phyloP scores from a whole-genome alignment of 1,139 yeast species.

The Kodamaea ohmeri region DNA sequence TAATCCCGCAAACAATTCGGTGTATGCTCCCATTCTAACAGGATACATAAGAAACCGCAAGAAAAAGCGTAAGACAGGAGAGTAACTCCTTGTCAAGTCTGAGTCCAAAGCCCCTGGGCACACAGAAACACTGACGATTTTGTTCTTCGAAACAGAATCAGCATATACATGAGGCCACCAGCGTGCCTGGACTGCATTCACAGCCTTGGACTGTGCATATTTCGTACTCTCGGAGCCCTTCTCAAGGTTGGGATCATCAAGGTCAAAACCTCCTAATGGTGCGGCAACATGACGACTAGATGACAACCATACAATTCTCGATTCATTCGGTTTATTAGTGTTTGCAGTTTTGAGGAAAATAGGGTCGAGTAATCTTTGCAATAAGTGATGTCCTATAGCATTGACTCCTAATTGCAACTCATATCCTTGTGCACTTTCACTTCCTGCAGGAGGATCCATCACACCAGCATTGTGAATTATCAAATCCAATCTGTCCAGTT shows the following conservation, averaged over 20 bases:
- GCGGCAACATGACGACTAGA: constrained; percentile 39
- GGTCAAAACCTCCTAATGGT: constrained; percentile 40
- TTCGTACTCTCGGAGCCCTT: constrained; percentile 13
- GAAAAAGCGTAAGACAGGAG: background rate
- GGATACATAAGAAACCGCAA: constrained; percentile 6
- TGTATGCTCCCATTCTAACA: constrained; percentile 20
- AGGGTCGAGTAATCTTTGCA: constrained; percentile 46
- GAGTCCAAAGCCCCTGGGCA: constrained; percentile 49
- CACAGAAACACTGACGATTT: constrained; percentile 35
- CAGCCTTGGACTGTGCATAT: constrained; percentile 52
- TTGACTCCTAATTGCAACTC: constrained; percentile 51
- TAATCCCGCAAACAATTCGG: constrained; percentile 24
- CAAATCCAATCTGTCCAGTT: constrained; percentile 32
- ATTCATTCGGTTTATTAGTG: constrained; percentile 10
- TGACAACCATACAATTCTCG: constrained; percentile 48
- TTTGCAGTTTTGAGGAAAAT: constrained; percentile 33
- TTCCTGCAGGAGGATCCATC: constrained; percentile 30
- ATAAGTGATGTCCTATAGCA: constrained; percentile 46
- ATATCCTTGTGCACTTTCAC: constrained; percentile 31
- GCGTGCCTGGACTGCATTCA: constrained; percentile 40
- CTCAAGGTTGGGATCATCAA: constrained; percentile 30
- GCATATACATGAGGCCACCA: constrained; percentile 39
- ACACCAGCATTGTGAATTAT: constrained; percentile 52
- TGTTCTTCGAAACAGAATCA: constrained; percentile 15
- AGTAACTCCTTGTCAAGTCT: constrained; percentile 35